Evolutionary conservation across 1,139 yeast genomes (phyloP).

Genomic region (Zhuliangozyma parablackwelliae): DNA sequence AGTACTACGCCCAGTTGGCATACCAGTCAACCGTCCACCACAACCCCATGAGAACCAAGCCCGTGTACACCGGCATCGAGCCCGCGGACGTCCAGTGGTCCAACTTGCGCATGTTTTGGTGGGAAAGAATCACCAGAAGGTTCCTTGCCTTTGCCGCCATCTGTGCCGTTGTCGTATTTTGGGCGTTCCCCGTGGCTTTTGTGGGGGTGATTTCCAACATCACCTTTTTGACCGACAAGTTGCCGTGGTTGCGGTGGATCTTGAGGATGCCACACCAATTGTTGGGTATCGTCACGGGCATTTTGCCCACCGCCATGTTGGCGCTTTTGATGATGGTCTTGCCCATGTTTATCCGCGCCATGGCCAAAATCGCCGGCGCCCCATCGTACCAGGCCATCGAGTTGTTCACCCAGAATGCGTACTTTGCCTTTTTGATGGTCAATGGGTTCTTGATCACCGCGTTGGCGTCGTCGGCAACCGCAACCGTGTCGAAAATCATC

Average conservation of each 20-base stretch:
- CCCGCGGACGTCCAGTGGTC: conserved; percentile 66
- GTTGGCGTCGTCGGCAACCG: conserved; percentile 66
- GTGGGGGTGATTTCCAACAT: conserved; percentile 77
- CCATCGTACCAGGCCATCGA: conserved; percentile 64
- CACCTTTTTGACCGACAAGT: conserved; percentile 54
- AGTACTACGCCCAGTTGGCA: conserved; percentile 67
- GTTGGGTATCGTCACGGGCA: conserved; percentile 69
- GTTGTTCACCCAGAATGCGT: conserved; percentile 68
- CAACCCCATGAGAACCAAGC: conserved; percentile 46
- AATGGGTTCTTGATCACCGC: conserved; percentile 71
- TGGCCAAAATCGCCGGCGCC: conserved; percentile 67
- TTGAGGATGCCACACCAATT: conserved; percentile 54
- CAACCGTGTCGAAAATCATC: conserved; percentile 66
- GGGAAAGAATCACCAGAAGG: conserved; percentile 67
- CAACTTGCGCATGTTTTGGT: conserved; percentile 75
- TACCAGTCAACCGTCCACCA: conserved; percentile 56
- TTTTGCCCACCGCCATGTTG: conserved; percentile 66
- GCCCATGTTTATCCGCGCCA: conserved; percentile 70
- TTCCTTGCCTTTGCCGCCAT: conserved; percentile 58
- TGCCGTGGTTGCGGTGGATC: conserved; percentile 62
- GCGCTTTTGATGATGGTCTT: conserved; percentile 68
- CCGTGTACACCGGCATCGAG: conserved; percentile 51
- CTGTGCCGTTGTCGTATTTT: conserved; percentile 56
- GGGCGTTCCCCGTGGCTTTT: conserved; percentile 86
- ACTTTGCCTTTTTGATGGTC: conserved; percentile 66